phyloP scores from a whole-genome alignment of 441 rosid species.

The Gossypium trilobum region DNA sequence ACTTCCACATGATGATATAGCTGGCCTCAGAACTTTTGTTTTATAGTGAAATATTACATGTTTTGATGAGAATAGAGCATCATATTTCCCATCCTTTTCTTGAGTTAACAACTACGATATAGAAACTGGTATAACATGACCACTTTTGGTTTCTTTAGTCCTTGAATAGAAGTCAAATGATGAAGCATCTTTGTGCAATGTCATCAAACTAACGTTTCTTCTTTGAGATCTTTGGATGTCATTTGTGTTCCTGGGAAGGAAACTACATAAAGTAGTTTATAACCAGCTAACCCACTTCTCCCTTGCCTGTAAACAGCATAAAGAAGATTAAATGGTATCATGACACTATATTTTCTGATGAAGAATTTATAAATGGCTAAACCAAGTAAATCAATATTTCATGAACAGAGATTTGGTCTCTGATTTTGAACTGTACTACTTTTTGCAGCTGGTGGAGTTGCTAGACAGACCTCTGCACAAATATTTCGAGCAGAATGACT shows the following conservation, averaged over 20 bases:
- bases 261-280: neutral
- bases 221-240: neutral
- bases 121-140: neutral
- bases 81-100: neutral
- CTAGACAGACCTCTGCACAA: slow-evolving; percentile 78
- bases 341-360: neutral
- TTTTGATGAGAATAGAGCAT: neutral
- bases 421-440: slow-evolving; percentile 15
- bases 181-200: neutral
- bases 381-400: neutral
- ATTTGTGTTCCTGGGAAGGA: slow-evolving; percentile 1
- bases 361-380: neutral
- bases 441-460: slow-evolving; percentile 82
- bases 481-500: slow-evolving; percentile 86
- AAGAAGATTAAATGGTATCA: neutral
- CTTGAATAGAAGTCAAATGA: neutral
- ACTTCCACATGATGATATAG: neutral
- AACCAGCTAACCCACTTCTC: neutral
- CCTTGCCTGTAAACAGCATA: neutral
- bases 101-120: neutral
- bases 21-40: neutral
- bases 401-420: slow-evolving; percentile 6
- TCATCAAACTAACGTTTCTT: neutral
- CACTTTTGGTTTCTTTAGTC: neutral
- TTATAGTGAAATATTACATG: neutral